Base-by-base conservation (phyloP, 768 basidiomycete species). In the Trametes cinnabarina region DNA sequence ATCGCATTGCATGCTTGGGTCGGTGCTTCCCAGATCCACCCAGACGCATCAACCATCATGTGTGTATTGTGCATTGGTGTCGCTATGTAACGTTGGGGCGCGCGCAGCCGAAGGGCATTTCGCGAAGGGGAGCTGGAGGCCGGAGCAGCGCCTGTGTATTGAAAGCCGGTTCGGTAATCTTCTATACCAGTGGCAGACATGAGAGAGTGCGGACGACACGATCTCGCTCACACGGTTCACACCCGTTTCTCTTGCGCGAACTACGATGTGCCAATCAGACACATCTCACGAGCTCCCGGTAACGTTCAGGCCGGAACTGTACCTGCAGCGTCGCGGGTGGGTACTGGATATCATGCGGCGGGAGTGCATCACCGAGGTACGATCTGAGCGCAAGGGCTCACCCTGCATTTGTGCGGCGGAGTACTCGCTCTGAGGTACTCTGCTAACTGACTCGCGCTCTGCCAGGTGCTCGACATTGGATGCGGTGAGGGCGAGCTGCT, bases 401-500 rank as follows among this genome's bases (percentile, higher is more conserved):
- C 17, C 30, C 30, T 32, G 30, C 6, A 32, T 12, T 32, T 32
- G 20, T 44, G 4, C 34, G 19, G 17, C 6, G 6, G 37, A 17
- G 14, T 32, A 26, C 14, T 14, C n/a, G n/a, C n/a, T 6, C 12
- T 6, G 30, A 6, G 30, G 37, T 4, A 39, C 5, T 2, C 9
- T 5, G 37, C 47, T 37, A 22, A 54, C 37, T 23, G 32, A 43
- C 23, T 25, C 15, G 44, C 44, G 25, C 23, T 22, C 9, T 25
- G 12, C 20, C 57, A 92, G 90, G 78, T 94, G 7, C 74, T 93
- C 47, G 92, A 95, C 65, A 76, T 92, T 25, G 92, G 92, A 4
- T 95, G 92, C 64, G 92, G 92, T 39, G 85, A 90, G 71, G 92
- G 92, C 20, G 76, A 84, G 37, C 78, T 94, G 8, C 81, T 94